These are phyloP conservation scores for Nepenthes alata DNA, from an alignment of 179 eudicot genomes.

Conservation along the genomic window DNA sequence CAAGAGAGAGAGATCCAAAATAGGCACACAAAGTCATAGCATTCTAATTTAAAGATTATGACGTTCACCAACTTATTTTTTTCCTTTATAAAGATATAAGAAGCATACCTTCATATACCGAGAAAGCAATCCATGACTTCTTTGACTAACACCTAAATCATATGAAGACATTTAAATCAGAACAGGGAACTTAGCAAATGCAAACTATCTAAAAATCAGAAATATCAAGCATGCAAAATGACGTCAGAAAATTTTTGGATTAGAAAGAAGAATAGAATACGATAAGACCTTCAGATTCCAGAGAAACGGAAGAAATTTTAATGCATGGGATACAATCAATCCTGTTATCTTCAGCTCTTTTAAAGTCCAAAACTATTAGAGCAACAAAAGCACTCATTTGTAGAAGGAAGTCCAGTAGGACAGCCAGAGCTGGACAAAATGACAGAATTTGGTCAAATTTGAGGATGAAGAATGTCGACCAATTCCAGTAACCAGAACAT, in stretches of 20 bases:
- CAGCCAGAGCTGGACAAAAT: slow-evolving; percentile 69
- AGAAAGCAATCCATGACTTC: slow-evolving; percentile 60
- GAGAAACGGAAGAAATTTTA: slow-evolving; percentile 15
- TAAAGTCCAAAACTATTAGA: slow-evolving; percentile 72
- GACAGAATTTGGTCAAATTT: slow-evolving; percentile 5
- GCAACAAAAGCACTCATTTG: slow-evolving; percentile 97
- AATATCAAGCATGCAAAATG: background rate
- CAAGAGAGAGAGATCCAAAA: no score
- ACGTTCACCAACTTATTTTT: background rate
- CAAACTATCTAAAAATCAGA: background rate
- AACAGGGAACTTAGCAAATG: background rate
- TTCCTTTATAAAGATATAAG: background rate
- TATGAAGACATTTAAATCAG: slow-evolving; percentile 3
- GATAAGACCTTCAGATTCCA: slow-evolving; percentile 17
- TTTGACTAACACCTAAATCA: slow-evolving; percentile 39
- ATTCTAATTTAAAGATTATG: background rate
- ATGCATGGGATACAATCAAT: slow-evolving; percentile 91
- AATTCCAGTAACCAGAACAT: background rate
- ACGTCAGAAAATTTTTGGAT: background rate
- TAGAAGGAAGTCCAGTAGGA: slow-evolving; percentile 83
- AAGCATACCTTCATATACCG: slow-evolving; percentile 78
- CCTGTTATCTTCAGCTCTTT: slow-evolving; percentile 81
- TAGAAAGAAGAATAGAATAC: background rate
- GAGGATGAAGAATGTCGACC: background rate
- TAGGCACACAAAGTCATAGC: no score